Conservation (phyloP, 768 basidiomycete genomes). For the Tricholoma hemisulphureum region DNA sequence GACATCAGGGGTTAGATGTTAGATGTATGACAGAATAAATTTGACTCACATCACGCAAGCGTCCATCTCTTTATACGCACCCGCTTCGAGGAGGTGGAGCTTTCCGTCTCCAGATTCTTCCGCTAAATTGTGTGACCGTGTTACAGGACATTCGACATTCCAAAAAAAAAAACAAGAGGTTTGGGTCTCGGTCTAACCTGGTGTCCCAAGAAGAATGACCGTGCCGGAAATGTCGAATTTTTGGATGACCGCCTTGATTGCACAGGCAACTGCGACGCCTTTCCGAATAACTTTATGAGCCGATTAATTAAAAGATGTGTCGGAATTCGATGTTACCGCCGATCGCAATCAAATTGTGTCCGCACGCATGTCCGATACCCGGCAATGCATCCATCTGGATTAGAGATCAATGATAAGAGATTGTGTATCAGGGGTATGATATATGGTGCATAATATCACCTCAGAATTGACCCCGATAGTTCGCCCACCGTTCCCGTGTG, state of each 20-base stretch:
- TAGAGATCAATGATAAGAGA: neutral
- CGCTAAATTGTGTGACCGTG: slow-evolving; percentile 45
- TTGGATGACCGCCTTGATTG: slow-evolving; percentile 60
- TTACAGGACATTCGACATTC: neutral
- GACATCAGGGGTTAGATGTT: neutral
- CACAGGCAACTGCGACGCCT: slow-evolving; percentile 71
- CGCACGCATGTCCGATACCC: slow-evolving; percentile 70
- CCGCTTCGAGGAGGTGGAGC: slow-evolving; percentile 59
- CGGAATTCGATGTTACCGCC: slow-evolving; percentile 29
- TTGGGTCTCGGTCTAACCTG: slow-evolving; percentile 54
- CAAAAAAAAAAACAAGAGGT: slow-evolving; percentile 2
- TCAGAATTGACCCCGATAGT: slow-evolving; percentile 81
- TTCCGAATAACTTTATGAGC: slow-evolving; percentile 15
- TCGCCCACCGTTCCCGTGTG: slow-evolving; percentile 62
- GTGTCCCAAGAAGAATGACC: slow-evolving; percentile 73
- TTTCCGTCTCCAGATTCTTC: slow-evolving; percentile 82
- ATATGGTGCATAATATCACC: too few relatives aligned
- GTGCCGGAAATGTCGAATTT: slow-evolving; percentile 63
- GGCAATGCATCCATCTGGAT: slow-evolving; percentile 60
- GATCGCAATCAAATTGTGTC: slow-evolving; percentile 82
- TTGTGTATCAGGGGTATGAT: too few relatives aligned
- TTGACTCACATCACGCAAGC: slow-evolving; percentile 70
- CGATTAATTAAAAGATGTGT: neutral
- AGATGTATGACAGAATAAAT: neutral
- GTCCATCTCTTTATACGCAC: slow-evolving; percentile 77